Percentiles rank a stretch among this genome's conserved stretches.
These are phyloP conservation scores for Senna tora DNA, from an alignment of 306 rosid genomes.

Conservation along the genomic window DNA sequence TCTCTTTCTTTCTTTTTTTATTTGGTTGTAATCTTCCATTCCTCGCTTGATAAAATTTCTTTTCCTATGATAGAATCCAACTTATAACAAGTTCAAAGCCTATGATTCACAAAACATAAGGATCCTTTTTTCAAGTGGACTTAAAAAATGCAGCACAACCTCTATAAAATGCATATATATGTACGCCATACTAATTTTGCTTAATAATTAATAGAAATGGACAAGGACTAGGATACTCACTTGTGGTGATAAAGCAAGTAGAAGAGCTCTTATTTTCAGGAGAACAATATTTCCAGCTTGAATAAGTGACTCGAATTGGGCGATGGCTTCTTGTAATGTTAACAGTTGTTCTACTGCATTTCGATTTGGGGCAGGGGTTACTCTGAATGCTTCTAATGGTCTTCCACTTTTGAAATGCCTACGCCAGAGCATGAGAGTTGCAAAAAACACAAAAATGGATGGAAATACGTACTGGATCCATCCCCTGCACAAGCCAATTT, in stretches of 20 bases:
- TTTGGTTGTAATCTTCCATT: not conserved
- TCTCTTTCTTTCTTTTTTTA: not conserved
- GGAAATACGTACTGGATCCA: constrained; percentile 84
- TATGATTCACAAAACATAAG: constrained; percentile 17
- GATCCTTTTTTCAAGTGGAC: constrained; percentile 26
- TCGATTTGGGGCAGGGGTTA: constrained; percentile 69
- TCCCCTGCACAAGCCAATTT: constrained; percentile 63
- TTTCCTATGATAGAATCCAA: not conserved
- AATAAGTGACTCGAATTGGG: constrained; percentile 71
- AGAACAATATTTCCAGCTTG: constrained; percentile 86
- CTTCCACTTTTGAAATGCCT: constrained; percentile 62
- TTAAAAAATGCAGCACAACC: constrained; percentile 2
- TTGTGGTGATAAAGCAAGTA: constrained; percentile 81
- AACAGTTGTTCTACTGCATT: constrained; percentile 89
- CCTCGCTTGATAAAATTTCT: not conserved
- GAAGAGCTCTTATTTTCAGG: constrained; percentile 85
- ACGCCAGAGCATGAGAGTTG: constrained; percentile 73
- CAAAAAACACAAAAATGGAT: constrained; percentile 53
- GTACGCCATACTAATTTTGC: constrained; percentile 15
- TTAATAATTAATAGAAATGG: not conserved
- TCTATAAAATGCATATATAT: constrained; percentile 6
- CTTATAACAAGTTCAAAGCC: not conserved
- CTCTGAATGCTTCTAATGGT: constrained; percentile 64
- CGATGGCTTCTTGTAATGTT: constrained; percentile 81
- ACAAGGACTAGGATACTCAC: constrained; percentile 47